These are phyloP conservation scores for Pseudopithomyces chartarum DNA, from an alignment of 2,329 filamentous ascomycete species.

Conservation along the genomic window DNA sequence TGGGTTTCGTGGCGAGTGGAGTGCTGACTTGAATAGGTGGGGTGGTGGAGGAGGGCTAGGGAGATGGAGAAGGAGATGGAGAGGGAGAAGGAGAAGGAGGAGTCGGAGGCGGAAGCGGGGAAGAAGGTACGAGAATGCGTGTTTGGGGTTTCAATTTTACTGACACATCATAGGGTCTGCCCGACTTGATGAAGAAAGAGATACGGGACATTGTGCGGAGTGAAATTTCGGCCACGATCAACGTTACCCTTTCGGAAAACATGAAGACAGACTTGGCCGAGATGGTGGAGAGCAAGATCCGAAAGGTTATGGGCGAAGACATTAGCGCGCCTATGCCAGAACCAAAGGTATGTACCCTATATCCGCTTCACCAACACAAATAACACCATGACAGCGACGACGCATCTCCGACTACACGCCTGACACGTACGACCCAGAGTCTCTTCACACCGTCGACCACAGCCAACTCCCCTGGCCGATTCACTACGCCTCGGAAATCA, in stretches of 20 bases:
- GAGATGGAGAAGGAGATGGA: neutral
- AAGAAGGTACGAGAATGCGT: neutral
- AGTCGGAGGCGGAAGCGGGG: neutral
- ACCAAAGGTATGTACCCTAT: neutral
- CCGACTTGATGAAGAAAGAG: neutral
- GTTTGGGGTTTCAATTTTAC: no score
- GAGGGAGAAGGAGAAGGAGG: neutral
- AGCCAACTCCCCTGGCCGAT: neutral
- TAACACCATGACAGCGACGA: neutral
- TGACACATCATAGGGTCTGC: neutral
- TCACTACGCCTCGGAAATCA: neutral
- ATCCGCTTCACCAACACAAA: neutral
- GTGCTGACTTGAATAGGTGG: neutral
- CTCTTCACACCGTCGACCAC: neutral
- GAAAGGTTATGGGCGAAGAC: neutral
- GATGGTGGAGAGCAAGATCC: neutral
- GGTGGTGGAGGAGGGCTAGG: slow-evolving; percentile 1
- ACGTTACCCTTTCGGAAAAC: neutral
- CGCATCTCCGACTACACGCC: neutral
- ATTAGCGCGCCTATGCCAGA: neutral
- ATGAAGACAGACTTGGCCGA: neutral
- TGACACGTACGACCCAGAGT: neutral
- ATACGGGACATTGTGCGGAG: neutral
- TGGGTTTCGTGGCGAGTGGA: no score
- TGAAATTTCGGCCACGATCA: neutral